A percentile compares a stretch with the other conserved stretches of the same genome.
These are phyloP conservation scores for Epichloe typhina DNA, from an alignment of 2,329 filamentous ascomycete species.

Conservation along the genomic window DNA sequence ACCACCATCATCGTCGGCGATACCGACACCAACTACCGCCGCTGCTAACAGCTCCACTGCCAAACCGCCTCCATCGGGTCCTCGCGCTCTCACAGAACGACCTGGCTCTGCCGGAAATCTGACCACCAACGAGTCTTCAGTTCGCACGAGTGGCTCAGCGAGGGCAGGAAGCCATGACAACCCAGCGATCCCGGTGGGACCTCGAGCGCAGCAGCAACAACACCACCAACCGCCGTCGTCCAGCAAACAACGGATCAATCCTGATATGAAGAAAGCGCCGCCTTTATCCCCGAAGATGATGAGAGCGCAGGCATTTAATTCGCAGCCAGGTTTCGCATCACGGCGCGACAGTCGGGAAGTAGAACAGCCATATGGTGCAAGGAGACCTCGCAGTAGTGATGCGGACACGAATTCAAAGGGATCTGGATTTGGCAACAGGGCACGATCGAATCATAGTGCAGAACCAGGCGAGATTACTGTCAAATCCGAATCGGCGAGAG, in stretches of 20 bases:
- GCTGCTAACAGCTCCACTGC: background rate
- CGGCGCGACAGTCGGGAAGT: constrained; percentile 22
- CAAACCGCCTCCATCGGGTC: constrained; percentile 40
- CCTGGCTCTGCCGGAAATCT: constrained; percentile 28
- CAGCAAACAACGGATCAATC: constrained; percentile 49
- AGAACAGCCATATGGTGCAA: constrained; percentile 25
- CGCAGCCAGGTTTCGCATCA: constrained; percentile 26
- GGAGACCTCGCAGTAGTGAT: constrained; percentile 40
- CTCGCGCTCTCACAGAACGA: constrained; percentile 38
- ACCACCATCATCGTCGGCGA: constrained; percentile 6
- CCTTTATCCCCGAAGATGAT: constrained; percentile 39
- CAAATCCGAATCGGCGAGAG: constrained; percentile 24
- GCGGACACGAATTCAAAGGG: constrained; percentile 31
- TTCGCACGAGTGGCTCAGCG: constrained; percentile 27
- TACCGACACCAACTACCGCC: background rate
- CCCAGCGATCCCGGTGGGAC: constrained; percentile 38
- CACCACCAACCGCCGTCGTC: constrained; percentile 33
- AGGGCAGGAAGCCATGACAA: constrained; percentile 29
- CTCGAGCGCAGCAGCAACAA: constrained; percentile 32
- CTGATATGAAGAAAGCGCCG: constrained; percentile 33
- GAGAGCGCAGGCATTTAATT: constrained; percentile 34
- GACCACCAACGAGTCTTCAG: constrained; percentile 9
- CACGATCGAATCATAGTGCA: constrained; percentile 27
- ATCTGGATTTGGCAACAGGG: constrained; percentile 20
- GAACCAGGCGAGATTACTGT: constrained; percentile 34